Base-by-base conservation (phyloP, 495 filamentous ascomycete genomes). In the Penicillium chermesinum region DNA sequence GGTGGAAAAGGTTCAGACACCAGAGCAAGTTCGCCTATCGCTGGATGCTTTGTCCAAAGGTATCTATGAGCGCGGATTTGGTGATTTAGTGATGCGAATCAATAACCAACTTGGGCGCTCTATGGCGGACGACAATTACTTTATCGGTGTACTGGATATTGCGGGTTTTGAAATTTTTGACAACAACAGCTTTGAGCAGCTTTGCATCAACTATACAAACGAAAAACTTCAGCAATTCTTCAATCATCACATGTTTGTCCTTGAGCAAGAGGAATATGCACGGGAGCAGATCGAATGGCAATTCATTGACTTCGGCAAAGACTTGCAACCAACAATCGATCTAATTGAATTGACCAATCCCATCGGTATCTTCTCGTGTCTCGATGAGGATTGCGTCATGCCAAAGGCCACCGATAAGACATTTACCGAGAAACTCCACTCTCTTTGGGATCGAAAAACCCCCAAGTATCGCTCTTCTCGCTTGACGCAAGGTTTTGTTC, bases 131-230 rank as follows among this genome's bases (percentile, higher is more conserved):
- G 91, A 96, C 49, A 88, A 86, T 7, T 84, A 86, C 49, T 99
- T 99, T 63, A 97, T 99, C 54, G 94, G 94, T 25, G 94, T 99
- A 2, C 82, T 99, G 34, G 94, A 99, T 82, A 97, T 99, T 71
- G 94, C 94, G 47, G 94, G 94, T 30, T 99, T 99, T 61, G 94
- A 99, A 54, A 99, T 99, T 43, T 99, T 99, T 59, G 88, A 99
- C 54, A 79, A 88, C 50, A 99, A 99, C 65, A 95, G 90, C 72
- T 99, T 99, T 56, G 94, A 99, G 66, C 94, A 99, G 63, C 80
- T 99, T 4, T 97, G 94, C 71, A 99, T 99, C 73, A 99, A 99
- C 62, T 99, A 97, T 69, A 97, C 94, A 48, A 99, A 99, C 65
- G 94, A 99, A 64, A 99, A 96, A 65, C 81, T 99, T 5, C 94